Conservation (phyloP, 2,329 filamentous ascomycete genomes). For the Monascus ruber region DNA sequence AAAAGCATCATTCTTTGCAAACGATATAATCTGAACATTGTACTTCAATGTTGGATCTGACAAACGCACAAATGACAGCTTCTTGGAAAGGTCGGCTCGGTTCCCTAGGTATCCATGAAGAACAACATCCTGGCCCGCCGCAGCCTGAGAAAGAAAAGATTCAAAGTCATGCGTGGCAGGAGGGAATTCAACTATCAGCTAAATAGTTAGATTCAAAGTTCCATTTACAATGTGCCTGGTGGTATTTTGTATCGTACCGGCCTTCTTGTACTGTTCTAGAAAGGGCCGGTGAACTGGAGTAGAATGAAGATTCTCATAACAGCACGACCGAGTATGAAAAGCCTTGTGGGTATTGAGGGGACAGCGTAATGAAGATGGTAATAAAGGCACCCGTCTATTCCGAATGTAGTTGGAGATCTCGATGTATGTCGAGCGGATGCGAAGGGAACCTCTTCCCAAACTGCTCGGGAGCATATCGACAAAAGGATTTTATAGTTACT, state of each 20-base stretch:
- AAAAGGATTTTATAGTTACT: too few species aligned
- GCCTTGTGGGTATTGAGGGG: slow-evolving; percentile 3
- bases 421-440: slow-evolving; percentile 24
- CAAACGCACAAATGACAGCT: slow-evolving; percentile 58
- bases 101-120: slow-evolving; percentile 63
- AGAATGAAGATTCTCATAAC: slow-evolving; percentile 10
- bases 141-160: slow-evolving; percentile 19
- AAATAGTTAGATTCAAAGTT: not conserved
- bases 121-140: slow-evolving; percentile 34
- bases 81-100: slow-evolving; percentile 55
- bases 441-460: slow-evolving; percentile 13
- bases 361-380: slow-evolving; percentile 2
- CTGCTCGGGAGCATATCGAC: slow-evolving; percentile 12
- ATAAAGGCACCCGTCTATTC: slow-evolving; percentile 7
- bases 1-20: slow-evolving; percentile 24
- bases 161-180: slow-evolving; percentile 31
- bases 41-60: slow-evolving; percentile 32
- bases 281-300: slow-evolving; percentile 11
- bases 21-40: slow-evolving; percentile 41
- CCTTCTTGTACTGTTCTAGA: slow-evolving; percentile 36
- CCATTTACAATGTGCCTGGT: not conserved
- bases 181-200: slow-evolving; percentile 35
- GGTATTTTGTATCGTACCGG: slow-evolving; percentile 20
- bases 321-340: slow-evolving; percentile 13
- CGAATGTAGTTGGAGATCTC: slow-evolving; percentile 27